Base-by-base conservation (phyloP, 1,139 yeast species). In the Kodamaea ohmeri region DNA sequence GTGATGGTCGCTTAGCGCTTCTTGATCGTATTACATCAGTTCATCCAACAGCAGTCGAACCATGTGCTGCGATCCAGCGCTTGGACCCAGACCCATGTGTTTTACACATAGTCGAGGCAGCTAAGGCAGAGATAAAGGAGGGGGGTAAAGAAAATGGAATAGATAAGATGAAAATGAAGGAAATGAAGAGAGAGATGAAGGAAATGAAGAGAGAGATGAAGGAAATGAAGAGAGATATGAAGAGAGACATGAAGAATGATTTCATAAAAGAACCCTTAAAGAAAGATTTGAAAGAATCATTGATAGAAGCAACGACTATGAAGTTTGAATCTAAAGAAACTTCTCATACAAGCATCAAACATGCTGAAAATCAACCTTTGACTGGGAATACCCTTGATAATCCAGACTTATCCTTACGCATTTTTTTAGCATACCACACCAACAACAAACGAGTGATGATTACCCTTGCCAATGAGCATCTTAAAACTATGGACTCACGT, bases 401-500 rank as follows among this genome's bases (percentile, higher is more conserved):
- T n/a, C n/a, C n/a, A n/a, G n/a, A n/a, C n/a, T n/a, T n/a, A n/a
- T n/a, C n/a, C 25, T 11, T 24, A 5, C 35, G 30, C 26, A 38
- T 34, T 19, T 38, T 34, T 27, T 13, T 31, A 3, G 33, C 41
- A 17, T 38, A 38, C 28, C 35, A 34, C 22, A 11, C 22, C 17
- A 39, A 66, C 45, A 35, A 39, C 19, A 34, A 33, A 2, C 28
- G 35, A 4, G 31, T 17, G 18, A 40, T 40, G 36, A 8, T 30
- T 2, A 9, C 35, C 2, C 44, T 60, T 12, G 39, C 56, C 4
- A 48, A 52, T 20, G 35, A 42, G 7, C 58, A 59, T 39, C 45
- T 60, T 25, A 38, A 45, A 8, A 41, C 36, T 7, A 49, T 55
- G 33, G 50, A 61, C 42, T 47, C 61, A 6, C 50, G 48, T 12